Percentiles rank a stretch among this genome's conserved stretches.
Conservation (phyloP, 805 yeast genomes). For the Nakazawaea ishiwadae region DNA sequence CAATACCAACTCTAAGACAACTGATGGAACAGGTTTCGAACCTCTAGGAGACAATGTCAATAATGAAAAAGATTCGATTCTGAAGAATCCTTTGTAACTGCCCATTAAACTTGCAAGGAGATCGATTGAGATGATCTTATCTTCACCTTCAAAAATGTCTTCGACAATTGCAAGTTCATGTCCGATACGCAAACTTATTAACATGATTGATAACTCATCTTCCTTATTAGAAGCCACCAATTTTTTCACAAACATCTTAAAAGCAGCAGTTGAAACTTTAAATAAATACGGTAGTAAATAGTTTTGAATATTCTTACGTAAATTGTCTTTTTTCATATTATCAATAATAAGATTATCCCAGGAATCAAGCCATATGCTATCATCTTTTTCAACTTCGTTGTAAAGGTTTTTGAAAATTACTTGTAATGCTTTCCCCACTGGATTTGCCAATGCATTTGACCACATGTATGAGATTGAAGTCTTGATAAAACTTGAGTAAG, state of each 20-base stretch:
- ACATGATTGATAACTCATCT: conserved; percentile 32
- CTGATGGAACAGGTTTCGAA: conserved; percentile 48
- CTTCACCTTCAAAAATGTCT: conserved; percentile 39
- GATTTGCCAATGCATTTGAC: conserved; percentile 60
- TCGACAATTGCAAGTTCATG: conserved; percentile 50
- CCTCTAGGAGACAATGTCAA: conserved; percentile 58
- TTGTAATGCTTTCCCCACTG: conserved; percentile 54
- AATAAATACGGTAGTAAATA: conserved; percentile 65
- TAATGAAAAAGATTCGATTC: conserved; percentile 57
- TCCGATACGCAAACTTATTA: conserved; percentile 59
- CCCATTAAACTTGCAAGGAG: conserved; percentile 37
- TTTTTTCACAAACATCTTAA: conserved; percentile 30
- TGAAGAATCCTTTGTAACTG: conserved; percentile 33
- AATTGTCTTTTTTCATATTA: conserved; percentile 27
- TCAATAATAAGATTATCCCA: conserved; percentile 44
- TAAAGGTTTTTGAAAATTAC: conserved; percentile 33
- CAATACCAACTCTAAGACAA: conserved; percentile 38
- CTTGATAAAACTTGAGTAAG: conserved; percentile 41
- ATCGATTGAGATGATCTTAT: conserved; percentile 30
- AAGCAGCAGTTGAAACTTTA: conserved; percentile 41
- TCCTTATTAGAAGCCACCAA: conserved; percentile 23
- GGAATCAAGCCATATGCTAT: conserved; percentile 38
- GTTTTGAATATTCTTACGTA: conserved; percentile 44
- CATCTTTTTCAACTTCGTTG: conserved; percentile 20
- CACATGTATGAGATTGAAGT: conserved; percentile 46